Conservation (phyloP, 2,329 filamentous ascomycete genomes). For the Furcasterigmium sp. region DNA sequence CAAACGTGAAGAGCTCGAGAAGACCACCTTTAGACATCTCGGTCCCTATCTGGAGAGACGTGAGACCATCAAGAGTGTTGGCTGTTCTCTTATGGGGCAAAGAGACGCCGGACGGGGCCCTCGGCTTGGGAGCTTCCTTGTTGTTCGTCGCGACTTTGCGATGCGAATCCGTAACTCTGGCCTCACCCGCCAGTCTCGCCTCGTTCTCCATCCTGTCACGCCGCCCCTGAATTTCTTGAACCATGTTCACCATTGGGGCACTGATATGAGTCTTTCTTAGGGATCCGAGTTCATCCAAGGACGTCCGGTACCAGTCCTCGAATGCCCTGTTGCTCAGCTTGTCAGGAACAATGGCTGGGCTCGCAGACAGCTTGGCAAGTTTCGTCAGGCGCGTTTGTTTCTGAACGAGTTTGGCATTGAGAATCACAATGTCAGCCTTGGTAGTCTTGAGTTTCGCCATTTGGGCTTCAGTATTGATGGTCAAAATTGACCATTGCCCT, state of each 20-base stretch:
- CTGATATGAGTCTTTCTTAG: too few relatives aligned
- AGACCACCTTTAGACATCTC: conserved; percentile 8
- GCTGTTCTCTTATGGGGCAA: neutral
- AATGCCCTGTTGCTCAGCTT: neutral
- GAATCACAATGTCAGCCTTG: conserved; percentile 31
- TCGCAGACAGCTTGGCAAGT: conserved; percentile 4
- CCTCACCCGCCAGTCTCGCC: neutral
- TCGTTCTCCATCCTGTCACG: neutral
- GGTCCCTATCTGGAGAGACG: neutral
- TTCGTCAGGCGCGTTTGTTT: neutral
- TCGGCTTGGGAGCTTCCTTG: too few relatives aligned
- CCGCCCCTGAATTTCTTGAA: neutral
- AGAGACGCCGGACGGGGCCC: neutral
- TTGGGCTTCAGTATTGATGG: conserved; percentile 14
- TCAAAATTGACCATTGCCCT: conserved; percentile 15
- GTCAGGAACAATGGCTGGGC: conserved; percentile 5
- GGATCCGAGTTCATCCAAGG: conserved; percentile 1
- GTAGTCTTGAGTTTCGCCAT: conserved; percentile 13
- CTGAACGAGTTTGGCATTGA: conserved; percentile 14
- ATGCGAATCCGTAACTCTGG: neutral
- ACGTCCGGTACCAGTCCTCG: conserved; percentile 6
- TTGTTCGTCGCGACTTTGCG: neutral
- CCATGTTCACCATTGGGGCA: neutral
- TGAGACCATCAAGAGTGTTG: too few relatives aligned
- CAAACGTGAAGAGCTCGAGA: conserved; percentile 31